Percentiles rank a stretch among this genome's conserved stretches.
Conservation (phyloP, 345 rosid genomes). For the Boechera divaricarpa region DNA sequence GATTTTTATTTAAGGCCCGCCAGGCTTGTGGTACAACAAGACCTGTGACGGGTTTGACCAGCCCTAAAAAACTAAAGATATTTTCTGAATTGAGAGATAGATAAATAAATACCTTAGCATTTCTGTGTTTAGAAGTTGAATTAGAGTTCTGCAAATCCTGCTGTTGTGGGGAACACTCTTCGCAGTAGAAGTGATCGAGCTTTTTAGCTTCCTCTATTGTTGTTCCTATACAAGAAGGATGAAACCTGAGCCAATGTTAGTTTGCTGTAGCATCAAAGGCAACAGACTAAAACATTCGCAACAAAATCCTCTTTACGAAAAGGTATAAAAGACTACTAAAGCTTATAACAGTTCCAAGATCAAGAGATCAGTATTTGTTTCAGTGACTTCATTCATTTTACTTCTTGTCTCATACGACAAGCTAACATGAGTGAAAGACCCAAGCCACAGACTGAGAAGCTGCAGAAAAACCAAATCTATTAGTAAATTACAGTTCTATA, state of each 20-base stretch:
- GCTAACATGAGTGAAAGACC: constrained; percentile 15
- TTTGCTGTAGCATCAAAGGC: constrained; percentile 37
- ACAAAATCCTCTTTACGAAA: neutral
- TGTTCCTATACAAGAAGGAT: constrained; percentile 95
- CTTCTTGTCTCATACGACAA: neutral
- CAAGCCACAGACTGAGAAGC: neutral
- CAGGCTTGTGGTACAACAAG: neutral
- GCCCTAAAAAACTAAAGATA: neutral
- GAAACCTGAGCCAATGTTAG: constrained; percentile 89
- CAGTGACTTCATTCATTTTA: constrained; percentile 7
- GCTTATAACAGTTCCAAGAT: constrained; percentile 14
- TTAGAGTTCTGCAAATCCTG: constrained; percentile 67
- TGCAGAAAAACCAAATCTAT: neutral
- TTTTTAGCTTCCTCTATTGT: constrained; percentile 79
- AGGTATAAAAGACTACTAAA: neutral
- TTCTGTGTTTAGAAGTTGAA: constrained; percentile 54
- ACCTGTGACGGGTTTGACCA: neutral
- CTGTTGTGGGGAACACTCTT: constrained; percentile 73
- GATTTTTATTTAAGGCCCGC: neutral
- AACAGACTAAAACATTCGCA: neutral
- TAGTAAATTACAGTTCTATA: constrained; percentile 4
- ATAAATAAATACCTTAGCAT: constrained; percentile 62
- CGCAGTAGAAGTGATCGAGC: constrained; percentile 87
- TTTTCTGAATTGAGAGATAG: constrained; percentile 1
- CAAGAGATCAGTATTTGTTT: constrained; percentile 16